Evolutionary conservation across 73 alveolate genomes (phyloP).

Genomic region (Tetrahymena thermophila): DNA sequence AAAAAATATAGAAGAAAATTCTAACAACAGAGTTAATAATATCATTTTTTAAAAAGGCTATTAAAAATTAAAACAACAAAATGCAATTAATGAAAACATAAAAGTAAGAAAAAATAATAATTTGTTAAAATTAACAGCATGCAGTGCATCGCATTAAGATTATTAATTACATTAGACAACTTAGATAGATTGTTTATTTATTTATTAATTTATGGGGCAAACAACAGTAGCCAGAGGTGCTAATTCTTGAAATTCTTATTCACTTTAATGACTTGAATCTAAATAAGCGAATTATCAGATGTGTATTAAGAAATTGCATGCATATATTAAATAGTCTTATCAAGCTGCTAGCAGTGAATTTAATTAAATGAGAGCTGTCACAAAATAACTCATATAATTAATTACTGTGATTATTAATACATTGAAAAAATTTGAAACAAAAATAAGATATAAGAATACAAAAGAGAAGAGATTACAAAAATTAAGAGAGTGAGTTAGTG

Average conservation of each 20-base stretch:
- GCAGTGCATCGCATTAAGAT: background rate
- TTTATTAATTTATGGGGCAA: background rate
- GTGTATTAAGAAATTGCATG: background rate
- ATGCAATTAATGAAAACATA: background rate
- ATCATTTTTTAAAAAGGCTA: too few relatives aligned
- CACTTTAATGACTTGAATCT: background rate
- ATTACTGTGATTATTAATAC: background rate
- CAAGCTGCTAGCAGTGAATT: background rate
- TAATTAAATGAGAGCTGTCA: background rate
- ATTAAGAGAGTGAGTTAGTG: background rate
- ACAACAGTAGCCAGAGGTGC: background rate
- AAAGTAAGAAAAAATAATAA: background rate
- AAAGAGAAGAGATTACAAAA: background rate
- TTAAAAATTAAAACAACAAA: too few relatives aligned
- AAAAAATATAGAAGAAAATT: too few relatives aligned
- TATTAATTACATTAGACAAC: too few relatives aligned
- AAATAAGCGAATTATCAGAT: background rate
- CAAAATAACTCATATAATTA: background rate
- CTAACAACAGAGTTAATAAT: too few relatives aligned
- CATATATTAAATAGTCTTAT: background rate
- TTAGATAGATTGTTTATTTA: too few relatives aligned
- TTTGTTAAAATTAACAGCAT: background rate
- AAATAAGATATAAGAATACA: background rate
- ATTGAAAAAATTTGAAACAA: background rate
- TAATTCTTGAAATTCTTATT: background rate